Evolutionary conservation across 176 grass and related monocot species (phyloP), one percentile per base, ranked within the genome.

Genomic region (Oryza australiensis): DNA sequence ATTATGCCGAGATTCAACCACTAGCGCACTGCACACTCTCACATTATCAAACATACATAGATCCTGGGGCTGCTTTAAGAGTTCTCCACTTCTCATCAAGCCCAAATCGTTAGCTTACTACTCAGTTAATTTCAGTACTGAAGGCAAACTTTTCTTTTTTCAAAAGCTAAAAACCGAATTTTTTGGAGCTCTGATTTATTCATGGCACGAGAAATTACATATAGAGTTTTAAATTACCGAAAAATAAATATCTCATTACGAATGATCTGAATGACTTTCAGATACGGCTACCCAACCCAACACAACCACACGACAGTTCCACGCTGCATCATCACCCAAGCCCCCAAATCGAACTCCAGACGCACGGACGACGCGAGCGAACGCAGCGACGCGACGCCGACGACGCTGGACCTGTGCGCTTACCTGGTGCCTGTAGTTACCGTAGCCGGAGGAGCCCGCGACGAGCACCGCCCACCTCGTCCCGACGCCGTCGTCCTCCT

Each of bases 381-480:
- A 66, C 71, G 15, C 49, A 7, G 49, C 83, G 62, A 35, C 10
- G 13, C 16, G 18, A 85, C 29, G 65, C 27, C 18, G 13, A 48
- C 10, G 43, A 13, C 49, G 5, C 45, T 80, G 35, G 9, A 43
- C 24, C 37, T 4, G 5, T 20, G 35, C 9, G 28, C 37, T 73
- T 49, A 92, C 95, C 95, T 98, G 95, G 69, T 98, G 95, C 78
- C 95, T 80, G 75, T 97, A 94, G 79, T 97, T 97, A 5, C 81
- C 90, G 60, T 89, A 98, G 69, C 95, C 92, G 26, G 84, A 87
- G 62, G 95, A 98, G 15, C 95, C 95, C 26, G 92, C 92, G 59
- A 98, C 90, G 80, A 98, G 95, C 53, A 98, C 86, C n/a, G 92
- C 95, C 92, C 95, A 98, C 84, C 84, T 92, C 41, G 90, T 97